A percentile compares a stretch with the other conserved stretches of the same genome.
phyloP scores from a whole-genome alignment of 441 rosid genomes.

The Pelargonium cotyledonis region DNA sequence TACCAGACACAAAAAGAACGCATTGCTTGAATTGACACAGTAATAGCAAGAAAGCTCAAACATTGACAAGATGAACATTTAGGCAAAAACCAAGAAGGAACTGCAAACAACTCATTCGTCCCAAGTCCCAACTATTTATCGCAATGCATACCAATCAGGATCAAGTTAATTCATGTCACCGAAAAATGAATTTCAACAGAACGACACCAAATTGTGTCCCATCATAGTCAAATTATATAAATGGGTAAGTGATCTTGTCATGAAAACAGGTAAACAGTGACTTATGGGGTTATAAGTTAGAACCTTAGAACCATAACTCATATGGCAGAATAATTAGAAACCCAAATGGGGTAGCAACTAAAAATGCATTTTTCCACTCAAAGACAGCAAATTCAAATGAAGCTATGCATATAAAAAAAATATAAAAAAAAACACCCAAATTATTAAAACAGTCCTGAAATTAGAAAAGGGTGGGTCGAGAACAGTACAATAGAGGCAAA shows the following conservation, averaged over 20 bases:
- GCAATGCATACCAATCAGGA: background rate
- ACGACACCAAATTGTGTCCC: background rate
- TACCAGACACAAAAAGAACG: background rate
- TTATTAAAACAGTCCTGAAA: background rate
- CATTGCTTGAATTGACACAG: background rate
- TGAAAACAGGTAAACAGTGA: background rate
- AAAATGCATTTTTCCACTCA: background rate
- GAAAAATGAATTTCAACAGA: background rate
- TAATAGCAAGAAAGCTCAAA: background rate
- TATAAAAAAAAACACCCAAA: background rate
- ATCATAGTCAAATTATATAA: background rate
- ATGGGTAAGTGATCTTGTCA: background rate
- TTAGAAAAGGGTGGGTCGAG: background rate
- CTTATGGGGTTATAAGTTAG: background rate
- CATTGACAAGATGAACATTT: background rate
- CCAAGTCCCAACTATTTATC: background rate
- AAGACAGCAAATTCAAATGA: too few relatives aligned
- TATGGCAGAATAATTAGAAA: background rate
- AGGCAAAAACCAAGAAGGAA: background rate
- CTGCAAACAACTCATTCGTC: background rate
- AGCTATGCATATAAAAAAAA: background rate
- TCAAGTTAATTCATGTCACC: background rate
- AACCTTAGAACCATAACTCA: background rate
- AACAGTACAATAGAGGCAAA: slow-evolving; percentile 49
- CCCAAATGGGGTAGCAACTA: background rate